Evolutionary conservation across 768 basidiomycete genomes (phyloP).

Genomic region (Boletus sensibilis): DNA sequence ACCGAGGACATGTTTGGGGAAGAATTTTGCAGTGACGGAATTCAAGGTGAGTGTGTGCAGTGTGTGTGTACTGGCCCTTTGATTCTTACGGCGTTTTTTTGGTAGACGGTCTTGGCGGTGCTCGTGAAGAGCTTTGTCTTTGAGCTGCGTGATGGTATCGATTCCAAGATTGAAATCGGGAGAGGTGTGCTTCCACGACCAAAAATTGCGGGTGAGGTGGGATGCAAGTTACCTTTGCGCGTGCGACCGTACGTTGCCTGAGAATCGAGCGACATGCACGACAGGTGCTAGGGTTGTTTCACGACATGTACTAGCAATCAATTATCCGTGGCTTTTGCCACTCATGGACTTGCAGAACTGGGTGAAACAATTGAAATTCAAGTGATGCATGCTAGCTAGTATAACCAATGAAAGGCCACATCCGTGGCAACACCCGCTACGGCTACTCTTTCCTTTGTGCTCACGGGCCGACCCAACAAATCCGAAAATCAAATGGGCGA

Average conservation of each 20-base stretch:
- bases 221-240: slow-evolving; percentile 24
- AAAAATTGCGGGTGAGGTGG: slow-evolving; percentile 17
- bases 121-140: slow-evolving; percentile 41
- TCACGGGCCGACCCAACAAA: too few relatives aligned
- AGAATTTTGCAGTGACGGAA: slow-evolving; percentile 42
- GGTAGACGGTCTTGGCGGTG: slow-evolving; percentile 42
- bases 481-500: too few relatives aligned
- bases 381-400: too few relatives aligned
- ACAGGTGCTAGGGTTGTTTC: not conserved
- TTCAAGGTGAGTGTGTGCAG: slow-evolving; percentile 23
- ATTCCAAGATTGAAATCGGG: slow-evolving; percentile 11
- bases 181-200: slow-evolving; percentile 9
- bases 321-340: too few relatives aligned
- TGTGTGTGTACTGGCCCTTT: too few relatives aligned
- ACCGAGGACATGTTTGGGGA: slow-evolving; percentile 48
- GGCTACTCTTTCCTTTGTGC: too few relatives aligned
- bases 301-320: too few relatives aligned
- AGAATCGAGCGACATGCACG: not conserved
- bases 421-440: too few relatives aligned
- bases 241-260: slow-evolving; percentile 10
- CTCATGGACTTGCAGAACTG: too few relatives aligned
- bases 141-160: slow-evolving; percentile 37
- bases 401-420: too few relatives aligned
- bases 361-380: too few relatives aligned
- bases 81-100: not conserved